These are phyloP conservation scores for Echinosophora koreensis DNA, from an alignment of 306 rosid genomes.

Conservation along the genomic window DNA sequence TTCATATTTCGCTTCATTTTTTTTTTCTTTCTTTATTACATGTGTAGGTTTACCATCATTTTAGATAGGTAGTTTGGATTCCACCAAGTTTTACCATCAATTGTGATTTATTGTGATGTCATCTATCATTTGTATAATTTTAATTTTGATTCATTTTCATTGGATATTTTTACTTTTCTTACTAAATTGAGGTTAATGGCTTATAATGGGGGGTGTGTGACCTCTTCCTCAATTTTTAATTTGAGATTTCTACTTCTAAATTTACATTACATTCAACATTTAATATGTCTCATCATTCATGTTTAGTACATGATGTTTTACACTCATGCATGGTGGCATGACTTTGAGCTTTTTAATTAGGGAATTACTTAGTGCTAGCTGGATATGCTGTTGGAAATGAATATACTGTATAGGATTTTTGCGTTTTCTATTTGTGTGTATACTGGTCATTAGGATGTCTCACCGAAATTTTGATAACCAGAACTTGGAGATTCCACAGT, in stretches of 20 bases:
- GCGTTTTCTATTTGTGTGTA: neutral
- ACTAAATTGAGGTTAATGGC: constrained; percentile 4
- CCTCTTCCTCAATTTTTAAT: neutral
- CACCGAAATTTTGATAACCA: neutral
- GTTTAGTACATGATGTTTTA: neutral
- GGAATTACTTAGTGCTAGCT: too few species aligned
- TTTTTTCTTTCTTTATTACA: too few species aligned
- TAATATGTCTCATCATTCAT: constrained; percentile 13
- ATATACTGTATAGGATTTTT: neutral
- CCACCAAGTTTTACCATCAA: too few species aligned
- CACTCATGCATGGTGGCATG: neutral
- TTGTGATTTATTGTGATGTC: too few species aligned
- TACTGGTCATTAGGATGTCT: neutral
- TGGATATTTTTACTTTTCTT: constrained; percentile 4
- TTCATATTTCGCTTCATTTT: too few species aligned
- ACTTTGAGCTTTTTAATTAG: neutral
- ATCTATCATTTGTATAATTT: too few species aligned
- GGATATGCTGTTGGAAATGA: neutral
- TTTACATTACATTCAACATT: constrained; percentile 1
- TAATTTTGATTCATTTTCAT: neutral
- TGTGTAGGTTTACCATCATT: too few species aligned
- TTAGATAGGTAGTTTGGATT: too few species aligned
- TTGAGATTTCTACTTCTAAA: neutral
- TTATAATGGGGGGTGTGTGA: neutral
- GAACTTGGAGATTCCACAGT: constrained; percentile 5